These are phyloP conservation scores for Stachybotrys elegans DNA, from an alignment of 2,329 filamentous ascomycete genomes.

Conservation along the genomic window DNA sequence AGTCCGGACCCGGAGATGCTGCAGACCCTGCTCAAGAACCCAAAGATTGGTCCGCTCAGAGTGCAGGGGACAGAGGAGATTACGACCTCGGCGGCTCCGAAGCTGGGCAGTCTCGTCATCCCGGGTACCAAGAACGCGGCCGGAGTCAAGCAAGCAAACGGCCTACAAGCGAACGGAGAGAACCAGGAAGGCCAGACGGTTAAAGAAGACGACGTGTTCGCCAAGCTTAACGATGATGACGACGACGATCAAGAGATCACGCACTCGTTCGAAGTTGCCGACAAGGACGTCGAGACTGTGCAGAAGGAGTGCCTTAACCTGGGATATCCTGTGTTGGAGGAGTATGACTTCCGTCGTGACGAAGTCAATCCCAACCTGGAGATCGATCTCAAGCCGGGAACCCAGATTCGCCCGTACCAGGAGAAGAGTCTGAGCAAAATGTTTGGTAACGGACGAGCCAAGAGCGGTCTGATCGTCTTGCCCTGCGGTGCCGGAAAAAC, in stretches of 20 bases:
- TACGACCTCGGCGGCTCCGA: conserved; percentile 76
- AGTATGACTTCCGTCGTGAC: conserved; percentile 96
- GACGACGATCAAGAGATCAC: conserved; percentile 84
- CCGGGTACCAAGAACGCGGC: conserved; percentile 92
- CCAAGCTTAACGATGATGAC: conserved; percentile 73
- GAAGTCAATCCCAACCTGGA: conserved; percentile 84
- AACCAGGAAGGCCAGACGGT: conserved; percentile 43
- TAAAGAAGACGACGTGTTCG: conserved; percentile 64
- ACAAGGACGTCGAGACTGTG: conserved; percentile 76
- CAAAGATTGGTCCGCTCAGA: conserved; percentile 72
- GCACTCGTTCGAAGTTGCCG: conserved; percentile 87
- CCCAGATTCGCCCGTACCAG: conserved; percentile 90
- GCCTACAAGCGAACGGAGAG: conserved; percentile 24
- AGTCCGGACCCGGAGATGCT: conserved; percentile 83
- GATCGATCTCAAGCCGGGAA: conserved; percentile 85
- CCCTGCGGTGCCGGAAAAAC: conserved; percentile 97
- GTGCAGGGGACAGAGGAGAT: conserved; percentile 69
- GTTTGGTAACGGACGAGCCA: conserved; percentile 96
- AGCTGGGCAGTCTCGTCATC: conserved; percentile 83
- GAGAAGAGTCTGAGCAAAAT: conserved; percentile 98
- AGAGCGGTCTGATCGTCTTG: conserved; percentile 94
- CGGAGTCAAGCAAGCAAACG: conserved; percentile 69
- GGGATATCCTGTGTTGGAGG: conserved; percentile 82
- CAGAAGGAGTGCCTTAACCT: conserved; percentile 86
- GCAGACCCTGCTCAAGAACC: conserved; percentile 80